A percentile compares a stretch with the other conserved stretches of the same genome.
These are phyloP conservation scores for Saksenaea oblongispora DNA, from an alignment of 371 early-diverging fungal genomes.

Conservation along the genomic window DNA sequence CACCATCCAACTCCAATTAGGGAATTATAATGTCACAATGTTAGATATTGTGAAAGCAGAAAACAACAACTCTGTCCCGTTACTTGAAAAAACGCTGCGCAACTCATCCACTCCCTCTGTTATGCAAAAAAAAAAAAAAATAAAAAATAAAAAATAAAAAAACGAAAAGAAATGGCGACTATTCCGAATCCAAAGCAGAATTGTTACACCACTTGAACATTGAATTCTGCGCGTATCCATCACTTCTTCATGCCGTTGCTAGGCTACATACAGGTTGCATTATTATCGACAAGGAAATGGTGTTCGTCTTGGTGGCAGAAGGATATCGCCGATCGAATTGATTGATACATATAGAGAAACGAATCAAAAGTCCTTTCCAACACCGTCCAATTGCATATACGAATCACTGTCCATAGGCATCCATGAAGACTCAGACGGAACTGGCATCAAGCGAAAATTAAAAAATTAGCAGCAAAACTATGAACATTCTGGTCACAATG, in stretches of 20 bases:
- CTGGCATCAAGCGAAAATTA: constrained; percentile 5
- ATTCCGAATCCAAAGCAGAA: constrained; percentile 7
- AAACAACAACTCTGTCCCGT: neutral
- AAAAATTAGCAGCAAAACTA: constrained; percentile 4
- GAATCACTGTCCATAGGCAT: neutral
- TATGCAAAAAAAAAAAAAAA: constrained; percentile 8
- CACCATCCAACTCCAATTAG: constrained; percentile 5
- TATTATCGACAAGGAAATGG: constrained; percentile 1
- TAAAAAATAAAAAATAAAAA: too few species aligned
- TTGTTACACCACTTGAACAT: constrained; percentile 10
- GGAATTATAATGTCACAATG: neutral
- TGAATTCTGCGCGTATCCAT: constrained; percentile 2
- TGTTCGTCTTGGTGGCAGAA: neutral
- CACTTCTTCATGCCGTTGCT: constrained; percentile 13
- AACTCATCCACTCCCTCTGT: constrained; percentile 5
- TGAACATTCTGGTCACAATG: constrained; percentile 9
- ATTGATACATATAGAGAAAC: constrained; percentile 6
- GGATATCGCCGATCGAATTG: constrained; percentile 6
- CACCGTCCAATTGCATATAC: neutral
- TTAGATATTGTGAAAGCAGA: neutral
- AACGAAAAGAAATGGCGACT: too few species aligned
- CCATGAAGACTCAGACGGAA: constrained; percentile 6
- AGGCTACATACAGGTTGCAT: constrained; percentile 8
- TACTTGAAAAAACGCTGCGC: constrained; percentile 9
- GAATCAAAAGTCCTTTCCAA: neutral